These are phyloP conservation scores for Talaromyces sp. DNA, from an alignment of 2,329 filamentous ascomycete species.

Conservation along the genomic window DNA sequence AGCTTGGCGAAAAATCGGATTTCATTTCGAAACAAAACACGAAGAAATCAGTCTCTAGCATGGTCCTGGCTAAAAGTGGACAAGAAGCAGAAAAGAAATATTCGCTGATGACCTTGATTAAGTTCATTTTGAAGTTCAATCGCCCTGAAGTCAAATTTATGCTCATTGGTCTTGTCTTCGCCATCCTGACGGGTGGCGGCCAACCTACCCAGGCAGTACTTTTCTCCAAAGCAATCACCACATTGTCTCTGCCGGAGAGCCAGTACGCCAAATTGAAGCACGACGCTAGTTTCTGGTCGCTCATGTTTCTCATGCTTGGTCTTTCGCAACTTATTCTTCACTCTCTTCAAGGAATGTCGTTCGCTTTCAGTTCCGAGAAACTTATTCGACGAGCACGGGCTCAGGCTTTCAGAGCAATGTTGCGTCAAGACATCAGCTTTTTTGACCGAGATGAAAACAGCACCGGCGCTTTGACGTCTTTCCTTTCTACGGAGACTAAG, in stretches of 20 bases:
- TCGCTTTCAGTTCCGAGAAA: constrained; percentile 78
- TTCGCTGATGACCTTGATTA: constrained; percentile 68
- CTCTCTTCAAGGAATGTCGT: constrained; percentile 61
- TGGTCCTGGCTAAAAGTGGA: constrained; percentile 54
- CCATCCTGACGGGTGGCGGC: constrained; percentile 71
- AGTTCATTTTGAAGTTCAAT: constrained; percentile 76
- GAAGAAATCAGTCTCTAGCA: constrained; percentile 58
- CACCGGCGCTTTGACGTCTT: constrained; percentile 79
- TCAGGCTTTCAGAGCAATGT: constrained; percentile 74
- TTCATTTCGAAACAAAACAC: constrained; percentile 40
- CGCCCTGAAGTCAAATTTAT: constrained; percentile 65
- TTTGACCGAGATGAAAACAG: constrained; percentile 89
- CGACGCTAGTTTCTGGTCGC: constrained; percentile 75
- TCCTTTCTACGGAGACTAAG: constrained; percentile 82
- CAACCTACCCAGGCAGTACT: constrained; percentile 74
- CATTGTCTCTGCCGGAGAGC: constrained; percentile 53
- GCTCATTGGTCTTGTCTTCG: constrained; percentile 65
- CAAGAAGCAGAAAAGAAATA: constrained; percentile 54
- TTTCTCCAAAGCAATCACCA: constrained; percentile 80
- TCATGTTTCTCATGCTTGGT: constrained; percentile 83
- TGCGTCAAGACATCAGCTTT: constrained; percentile 87
- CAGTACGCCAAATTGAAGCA: constrained; percentile 55
- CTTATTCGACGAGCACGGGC: constrained; percentile 78
- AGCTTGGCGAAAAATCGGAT: constrained; percentile 24
- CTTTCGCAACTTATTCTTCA: constrained; percentile 66